phyloP scores from a whole-genome alignment of 176 grass and related monocot genomes.

The Cocos nucifera region DNA sequence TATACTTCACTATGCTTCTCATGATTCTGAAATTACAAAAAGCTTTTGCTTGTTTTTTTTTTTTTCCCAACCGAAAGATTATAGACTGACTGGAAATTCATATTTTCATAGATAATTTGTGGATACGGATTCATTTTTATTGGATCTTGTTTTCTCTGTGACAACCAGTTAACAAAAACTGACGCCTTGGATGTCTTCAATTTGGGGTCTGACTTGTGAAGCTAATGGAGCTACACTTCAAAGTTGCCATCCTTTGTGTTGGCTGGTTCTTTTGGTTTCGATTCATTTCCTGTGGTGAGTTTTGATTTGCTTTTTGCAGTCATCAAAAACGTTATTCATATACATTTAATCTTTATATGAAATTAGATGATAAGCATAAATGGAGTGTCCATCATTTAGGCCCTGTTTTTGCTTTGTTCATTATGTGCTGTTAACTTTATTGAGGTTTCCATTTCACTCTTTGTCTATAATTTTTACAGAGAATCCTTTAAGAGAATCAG shows the following conservation, averaged over 20 bases:
- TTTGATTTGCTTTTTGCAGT: conserved; percentile 10
- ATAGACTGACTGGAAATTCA: too few species aligned
- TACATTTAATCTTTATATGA: neutral
- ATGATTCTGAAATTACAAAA: conserved; percentile 10
- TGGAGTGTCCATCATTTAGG: too few species aligned
- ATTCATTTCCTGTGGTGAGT: conserved; percentile 51
- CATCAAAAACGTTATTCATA: neutral
- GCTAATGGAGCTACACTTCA: conserved; percentile 51
- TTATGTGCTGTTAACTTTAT: neutral
- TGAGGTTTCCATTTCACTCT: neutral
- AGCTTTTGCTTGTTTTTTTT: neutral
- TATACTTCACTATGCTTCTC: conserved; percentile 25
- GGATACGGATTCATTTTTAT: neutral
- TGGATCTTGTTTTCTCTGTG: neutral
- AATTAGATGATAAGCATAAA: too few species aligned
- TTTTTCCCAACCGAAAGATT: neutral
- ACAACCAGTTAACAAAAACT: neutral
- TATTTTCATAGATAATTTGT: too few species aligned
- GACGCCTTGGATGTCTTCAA: conserved; percentile 13
- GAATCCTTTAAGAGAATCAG: conserved; percentile 1
- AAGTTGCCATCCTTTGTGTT: conserved; percentile 43
- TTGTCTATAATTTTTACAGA: conserved; percentile 1
- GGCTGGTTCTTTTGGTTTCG: conserved; percentile 32
- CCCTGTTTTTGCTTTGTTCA: neutral
- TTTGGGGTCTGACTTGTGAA: conserved; percentile 8